These are phyloP conservation scores for Rhodotorula sp. DNA, from an alignment of 1,284 basidiomycete species.

Conservation along the genomic window DNA sequence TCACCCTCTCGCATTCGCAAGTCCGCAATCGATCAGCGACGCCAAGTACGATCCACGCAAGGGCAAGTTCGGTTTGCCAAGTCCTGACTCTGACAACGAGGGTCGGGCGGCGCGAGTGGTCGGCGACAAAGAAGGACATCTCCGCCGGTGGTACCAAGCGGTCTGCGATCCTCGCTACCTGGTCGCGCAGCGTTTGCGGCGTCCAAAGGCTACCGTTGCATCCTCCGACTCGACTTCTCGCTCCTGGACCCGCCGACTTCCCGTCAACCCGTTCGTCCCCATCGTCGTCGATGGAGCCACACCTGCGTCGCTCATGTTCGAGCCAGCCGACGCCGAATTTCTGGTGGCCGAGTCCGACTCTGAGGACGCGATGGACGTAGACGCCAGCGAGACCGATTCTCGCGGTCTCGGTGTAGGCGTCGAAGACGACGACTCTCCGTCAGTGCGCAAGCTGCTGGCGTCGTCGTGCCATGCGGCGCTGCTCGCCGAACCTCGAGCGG, in stretches of 20 bases:
- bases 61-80: conserved; percentile 71
- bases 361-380: conserved; percentile 18
- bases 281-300: no score
- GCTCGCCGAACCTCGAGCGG: not conserved
- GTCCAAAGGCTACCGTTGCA: not conserved
- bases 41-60: conserved; percentile 61
- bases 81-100: conserved; percentile 49
- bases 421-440: no score
- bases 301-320: no score
- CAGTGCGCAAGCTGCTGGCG: no score
- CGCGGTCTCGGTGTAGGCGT: no score
- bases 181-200: conserved; percentile 15
- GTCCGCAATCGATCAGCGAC: conserved; percentile 61
- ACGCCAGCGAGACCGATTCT: not conserved
- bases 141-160: conserved; percentile 20
- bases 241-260: not conserved
- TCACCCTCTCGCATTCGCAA: conserved; percentile 67
- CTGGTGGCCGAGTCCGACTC: not conserved
- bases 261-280: not conserved
- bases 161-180: conserved; percentile 32
- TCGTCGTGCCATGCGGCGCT: not conserved
- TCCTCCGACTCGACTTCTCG: not conserved
- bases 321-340: not conserved
- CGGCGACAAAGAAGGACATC: no score
- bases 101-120: not conserved